A percentile compares a stretch with the other conserved stretches of the same genome.
These are phyloP conservation scores for Rhizopogon salebrosus DNA, from an alignment of 768 basidiomycete species.

Conservation along the genomic window DNA sequence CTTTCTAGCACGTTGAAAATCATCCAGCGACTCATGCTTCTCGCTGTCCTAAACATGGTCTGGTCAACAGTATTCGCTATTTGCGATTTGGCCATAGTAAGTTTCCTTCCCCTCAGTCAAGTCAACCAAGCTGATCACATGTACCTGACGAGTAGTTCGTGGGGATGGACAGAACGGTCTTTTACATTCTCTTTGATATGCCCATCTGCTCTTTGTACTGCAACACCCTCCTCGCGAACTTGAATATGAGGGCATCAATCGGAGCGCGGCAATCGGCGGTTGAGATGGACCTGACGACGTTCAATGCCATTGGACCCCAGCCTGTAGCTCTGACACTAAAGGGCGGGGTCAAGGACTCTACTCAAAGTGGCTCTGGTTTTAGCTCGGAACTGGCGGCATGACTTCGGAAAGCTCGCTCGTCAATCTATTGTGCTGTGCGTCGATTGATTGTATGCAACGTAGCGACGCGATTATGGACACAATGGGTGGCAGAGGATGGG, in stretches of 20 bases:
- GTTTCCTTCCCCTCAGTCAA: neutral
- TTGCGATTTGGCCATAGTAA: neutral
- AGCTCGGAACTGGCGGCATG: neutral
- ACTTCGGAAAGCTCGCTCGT: neutral
- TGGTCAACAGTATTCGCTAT: neutral
- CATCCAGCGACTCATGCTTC: neutral
- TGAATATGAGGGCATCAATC: constrained; percentile 7
- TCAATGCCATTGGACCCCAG: neutral
- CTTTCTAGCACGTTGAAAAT: neutral
- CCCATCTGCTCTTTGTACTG: constrained; percentile 15
- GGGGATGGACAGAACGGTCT: no score
- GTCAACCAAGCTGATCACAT: neutral
- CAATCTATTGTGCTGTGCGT: neutral
- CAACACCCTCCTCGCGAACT: constrained; percentile 15
- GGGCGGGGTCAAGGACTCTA: neutral
- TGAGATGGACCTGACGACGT: neutral
- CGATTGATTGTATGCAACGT: neutral
- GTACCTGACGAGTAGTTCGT: neutral
- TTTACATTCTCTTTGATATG: constrained; percentile 7
- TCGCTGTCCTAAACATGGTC: neutral
- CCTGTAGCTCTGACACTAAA: neutral
- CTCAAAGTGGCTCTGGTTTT: neutral
- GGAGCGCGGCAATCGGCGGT: neutral
- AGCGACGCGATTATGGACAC: no score
- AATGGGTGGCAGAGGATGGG: neutral